Percentiles rank a stretch among this genome's conserved stretches.
These are phyloP conservation scores for Paecilomyces sp. DNA, from an alignment of 2,329 filamentous ascomycete genomes.

Conservation along the genomic window DNA sequence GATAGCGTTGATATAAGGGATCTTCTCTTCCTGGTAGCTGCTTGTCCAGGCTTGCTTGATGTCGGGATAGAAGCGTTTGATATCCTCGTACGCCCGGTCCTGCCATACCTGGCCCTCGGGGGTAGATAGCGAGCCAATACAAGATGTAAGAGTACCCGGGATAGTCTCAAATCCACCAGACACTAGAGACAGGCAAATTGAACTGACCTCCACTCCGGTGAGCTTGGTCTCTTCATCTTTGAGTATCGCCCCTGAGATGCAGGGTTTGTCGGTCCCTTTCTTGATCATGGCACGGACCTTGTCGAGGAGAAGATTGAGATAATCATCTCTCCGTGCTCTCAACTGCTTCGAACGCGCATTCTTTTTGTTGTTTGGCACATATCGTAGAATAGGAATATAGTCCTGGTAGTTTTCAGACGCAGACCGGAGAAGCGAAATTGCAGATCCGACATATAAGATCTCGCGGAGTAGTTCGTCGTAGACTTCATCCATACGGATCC, in stretches of 20 bases:
- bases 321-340: slow-evolving; percentile 57
- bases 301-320: slow-evolving; percentile 48
- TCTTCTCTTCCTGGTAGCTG: slow-evolving; percentile 61
- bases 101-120: slow-evolving; percentile 60
- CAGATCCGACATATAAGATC: slow-evolving; percentile 66
- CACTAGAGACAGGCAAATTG: slow-evolving; percentile 69
- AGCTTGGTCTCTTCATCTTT: slow-evolving; percentile 60
- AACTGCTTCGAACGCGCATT: slow-evolving; percentile 55
- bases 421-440: slow-evolving; percentile 65
- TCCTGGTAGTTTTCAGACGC: slow-evolving; percentile 76
- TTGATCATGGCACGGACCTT: slow-evolving; percentile 51
- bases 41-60: slow-evolving; percentile 60
- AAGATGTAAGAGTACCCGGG: slow-evolving; percentile 65
- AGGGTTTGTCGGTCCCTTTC: slow-evolving; percentile 55
- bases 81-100: slow-evolving; percentile 58
- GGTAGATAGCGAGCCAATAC: slow-evolving; percentile 61
- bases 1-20: slow-evolving; percentile 65
- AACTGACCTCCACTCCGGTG: slow-evolving; percentile 61
- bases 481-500: slow-evolving; percentile 61
- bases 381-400: slow-evolving; percentile 64
- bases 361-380: slow-evolving; percentile 47
- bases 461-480: slow-evolving; percentile 61
- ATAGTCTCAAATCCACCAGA: slow-evolving; percentile 72
- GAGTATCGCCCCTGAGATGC: slow-evolving; percentile 58
- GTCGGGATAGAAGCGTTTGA: slow-evolving; percentile 56